phyloP scores from a whole-genome alignment of 495 filamentous ascomycete species.

The Durotheca rogersii region DNA sequence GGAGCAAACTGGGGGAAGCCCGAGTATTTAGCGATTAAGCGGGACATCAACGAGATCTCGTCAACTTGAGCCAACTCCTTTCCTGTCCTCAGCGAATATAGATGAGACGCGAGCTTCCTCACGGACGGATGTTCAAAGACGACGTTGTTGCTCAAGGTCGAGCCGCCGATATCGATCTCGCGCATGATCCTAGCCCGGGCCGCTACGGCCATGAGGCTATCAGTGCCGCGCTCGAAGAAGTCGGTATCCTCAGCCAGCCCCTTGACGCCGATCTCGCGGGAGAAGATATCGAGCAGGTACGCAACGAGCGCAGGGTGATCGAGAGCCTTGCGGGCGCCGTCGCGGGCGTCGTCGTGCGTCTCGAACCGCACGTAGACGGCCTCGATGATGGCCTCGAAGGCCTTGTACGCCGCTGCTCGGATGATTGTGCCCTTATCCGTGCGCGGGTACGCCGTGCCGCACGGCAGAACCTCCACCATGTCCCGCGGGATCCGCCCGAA shows the following conservation, averaged over 20 bases:
- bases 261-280: conserved; percentile 6
- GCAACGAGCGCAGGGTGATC: conserved; percentile 39
- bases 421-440: conserved; percentile 59
- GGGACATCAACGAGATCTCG: conserved; percentile 37
- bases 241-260: conserved; percentile 37
- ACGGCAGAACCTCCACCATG: conserved; percentile 49
- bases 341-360: conserved; percentile 28
- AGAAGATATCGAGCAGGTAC: conserved; percentile 42
- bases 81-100: conserved; percentile 35
- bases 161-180: conserved; percentile 36
- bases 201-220: conserved; percentile 56
- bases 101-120: conserved; percentile 36
- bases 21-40: conserved; percentile 41
- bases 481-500: conserved; percentile 56
- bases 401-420: conserved; percentile 51
- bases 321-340: conserved; percentile 30
- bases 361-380: conserved; percentile 44
- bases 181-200: conserved; percentile 48
- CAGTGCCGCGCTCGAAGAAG: conserved; percentile 56
- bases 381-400: conserved; percentile 52
- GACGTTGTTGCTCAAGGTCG: conserved; percentile 47
- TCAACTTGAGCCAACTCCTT: conserved; percentile 21
- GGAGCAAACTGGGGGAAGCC: conserved; percentile 29
- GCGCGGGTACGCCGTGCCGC: conserved; percentile 42
- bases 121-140: conserved; percentile 51